These are phyloP conservation scores for Seiridium cupressi DNA, from an alignment of 2,329 filamentous ascomycete species.

Conservation along the genomic window DNA sequence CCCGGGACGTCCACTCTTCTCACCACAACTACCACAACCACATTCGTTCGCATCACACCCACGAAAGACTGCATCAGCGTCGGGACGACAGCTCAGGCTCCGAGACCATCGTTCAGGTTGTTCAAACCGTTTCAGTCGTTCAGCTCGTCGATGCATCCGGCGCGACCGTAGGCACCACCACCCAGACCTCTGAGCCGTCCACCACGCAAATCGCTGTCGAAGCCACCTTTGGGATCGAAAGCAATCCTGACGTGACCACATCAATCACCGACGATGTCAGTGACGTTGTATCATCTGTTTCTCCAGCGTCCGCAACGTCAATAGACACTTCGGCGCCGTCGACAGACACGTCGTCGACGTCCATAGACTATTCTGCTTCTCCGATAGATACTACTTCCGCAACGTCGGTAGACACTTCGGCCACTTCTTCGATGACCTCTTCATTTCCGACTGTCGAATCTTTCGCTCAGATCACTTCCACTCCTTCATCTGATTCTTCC, in stretches of 20 bases:
- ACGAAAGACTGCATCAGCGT: conserved; percentile 9
- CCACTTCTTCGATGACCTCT: conserved; percentile 10
- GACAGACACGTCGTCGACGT: background rate
- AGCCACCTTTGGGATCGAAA: conserved; percentile 1
- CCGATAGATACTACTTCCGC: background rate
- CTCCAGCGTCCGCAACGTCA: conserved; percentile 10
- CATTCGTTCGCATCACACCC: conserved; percentile 23
- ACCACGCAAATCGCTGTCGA: conserved; percentile 34
- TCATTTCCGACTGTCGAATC: conserved; percentile 13
- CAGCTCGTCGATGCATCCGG: conserved; percentile 50
- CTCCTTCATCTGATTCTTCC: conserved; percentile 8
- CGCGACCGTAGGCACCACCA: conserved; percentile 41
- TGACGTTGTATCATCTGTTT: background rate
- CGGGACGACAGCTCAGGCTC: conserved; percentile 12
- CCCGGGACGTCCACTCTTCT: conserved; percentile 30
- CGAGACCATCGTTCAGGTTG: conserved; percentile 37
- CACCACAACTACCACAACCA: conserved; percentile 31
- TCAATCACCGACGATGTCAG: conserved; percentile 9
- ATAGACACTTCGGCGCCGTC: background rate
- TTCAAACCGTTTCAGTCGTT: conserved; percentile 55
- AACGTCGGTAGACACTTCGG: conserved; percentile 6
- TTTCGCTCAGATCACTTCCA: conserved; percentile 11
- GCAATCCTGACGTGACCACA: background rate
- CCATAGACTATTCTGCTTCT: background rate
- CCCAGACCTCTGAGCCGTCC: conserved; percentile 32